Conservation (phyloP, 1,284 basidiomycete genomes). For the Apiotrichum porosum region DNA sequence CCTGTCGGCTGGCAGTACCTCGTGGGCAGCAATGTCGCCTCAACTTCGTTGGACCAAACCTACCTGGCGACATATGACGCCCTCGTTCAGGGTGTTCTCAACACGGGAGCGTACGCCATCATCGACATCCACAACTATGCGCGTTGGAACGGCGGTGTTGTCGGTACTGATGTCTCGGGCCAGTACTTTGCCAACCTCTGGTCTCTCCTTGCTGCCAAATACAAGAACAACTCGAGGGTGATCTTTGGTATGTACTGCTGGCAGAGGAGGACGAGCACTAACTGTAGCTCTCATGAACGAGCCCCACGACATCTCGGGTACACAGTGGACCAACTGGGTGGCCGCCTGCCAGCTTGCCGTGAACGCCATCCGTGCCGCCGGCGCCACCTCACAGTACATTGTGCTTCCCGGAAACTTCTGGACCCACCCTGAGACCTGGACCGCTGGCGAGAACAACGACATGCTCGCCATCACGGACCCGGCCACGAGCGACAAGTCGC, state of each 20-base stretch:
- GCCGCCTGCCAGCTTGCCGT: conserved; percentile 40
- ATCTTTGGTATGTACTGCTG: conserved; percentile 50
- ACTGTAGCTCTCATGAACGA: conserved; percentile 42
- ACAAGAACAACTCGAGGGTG: conserved; percentile 52
- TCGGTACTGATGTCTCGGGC: conserved; percentile 57
- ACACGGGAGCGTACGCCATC: conserved; percentile 54
- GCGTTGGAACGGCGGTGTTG: conserved; percentile 47
- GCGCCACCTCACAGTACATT: conserved; percentile 40
- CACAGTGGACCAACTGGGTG: conserved; percentile 23
- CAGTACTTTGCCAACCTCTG: conserved; percentile 56
- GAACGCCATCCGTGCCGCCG: conserved; percentile 44
- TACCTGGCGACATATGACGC: conserved; percentile 52
- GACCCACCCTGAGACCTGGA: conserved; percentile 31
- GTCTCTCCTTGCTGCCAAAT: conserved; percentile 56
- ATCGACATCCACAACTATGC: conserved; percentile 52
- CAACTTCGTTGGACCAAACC: conserved; percentile 46
- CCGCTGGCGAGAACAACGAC: conserved; percentile 41
- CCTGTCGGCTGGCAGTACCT: conserved; percentile 58
- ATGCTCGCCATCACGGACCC: conserved; percentile 57
- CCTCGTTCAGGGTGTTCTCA: conserved; percentile 53
- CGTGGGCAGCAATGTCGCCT: conserved; percentile 49
- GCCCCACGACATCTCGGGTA: conserved; percentile 37
- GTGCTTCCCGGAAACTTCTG: conserved; percentile 42
- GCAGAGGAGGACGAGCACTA: conserved; percentile 2
- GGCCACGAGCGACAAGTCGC: conserved; percentile 50